Conservation (phyloP, 805 yeast genomes). For the Starmerella khaoyaiensis region DNA sequence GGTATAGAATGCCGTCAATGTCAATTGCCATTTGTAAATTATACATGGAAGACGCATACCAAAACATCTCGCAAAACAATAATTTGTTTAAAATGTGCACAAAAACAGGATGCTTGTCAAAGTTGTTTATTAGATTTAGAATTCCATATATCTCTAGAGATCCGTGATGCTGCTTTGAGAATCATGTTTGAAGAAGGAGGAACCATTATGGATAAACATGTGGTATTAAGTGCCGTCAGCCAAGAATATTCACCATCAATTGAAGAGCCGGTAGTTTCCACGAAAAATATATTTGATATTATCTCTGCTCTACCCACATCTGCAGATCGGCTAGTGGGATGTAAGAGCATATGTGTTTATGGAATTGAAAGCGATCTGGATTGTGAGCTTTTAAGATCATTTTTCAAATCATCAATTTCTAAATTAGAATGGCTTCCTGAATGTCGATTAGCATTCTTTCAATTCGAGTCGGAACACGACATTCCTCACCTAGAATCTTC, state of each 20-base stretch:
- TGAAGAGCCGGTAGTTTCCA: background rate
- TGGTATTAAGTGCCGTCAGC: constrained; percentile 6
- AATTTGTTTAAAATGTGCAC: constrained; percentile 70
- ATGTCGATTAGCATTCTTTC: constrained; percentile 52
- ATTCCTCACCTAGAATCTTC: constrained; percentile 36
- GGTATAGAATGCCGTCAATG: constrained; percentile 83
- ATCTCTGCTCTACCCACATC: background rate
- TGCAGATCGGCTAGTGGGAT: constrained; percentile 29
- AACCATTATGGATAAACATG: background rate
- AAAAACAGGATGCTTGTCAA: constrained; percentile 74
- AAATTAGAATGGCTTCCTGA: constrained; percentile 40
- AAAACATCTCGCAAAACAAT: constrained; percentile 47
- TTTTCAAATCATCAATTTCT: constrained; percentile 40
- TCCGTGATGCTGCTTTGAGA: constrained; percentile 69
- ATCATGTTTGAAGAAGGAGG: constrained; percentile 36
- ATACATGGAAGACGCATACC: constrained; percentile 50
- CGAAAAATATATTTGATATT: background rate
- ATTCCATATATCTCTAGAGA: constrained; percentile 63
- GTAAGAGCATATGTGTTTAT: constrained; percentile 51
- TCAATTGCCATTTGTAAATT: constrained; percentile 71
- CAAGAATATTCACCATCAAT: background rate
- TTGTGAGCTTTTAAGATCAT: constrained; percentile 28
- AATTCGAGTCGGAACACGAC: constrained; percentile 36
- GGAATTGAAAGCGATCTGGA: constrained; percentile 59
- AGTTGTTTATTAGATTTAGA: constrained; percentile 71